Conservation (phyloP, 2,329 filamentous ascomycete species). For the Zalaria obscura region DNA sequence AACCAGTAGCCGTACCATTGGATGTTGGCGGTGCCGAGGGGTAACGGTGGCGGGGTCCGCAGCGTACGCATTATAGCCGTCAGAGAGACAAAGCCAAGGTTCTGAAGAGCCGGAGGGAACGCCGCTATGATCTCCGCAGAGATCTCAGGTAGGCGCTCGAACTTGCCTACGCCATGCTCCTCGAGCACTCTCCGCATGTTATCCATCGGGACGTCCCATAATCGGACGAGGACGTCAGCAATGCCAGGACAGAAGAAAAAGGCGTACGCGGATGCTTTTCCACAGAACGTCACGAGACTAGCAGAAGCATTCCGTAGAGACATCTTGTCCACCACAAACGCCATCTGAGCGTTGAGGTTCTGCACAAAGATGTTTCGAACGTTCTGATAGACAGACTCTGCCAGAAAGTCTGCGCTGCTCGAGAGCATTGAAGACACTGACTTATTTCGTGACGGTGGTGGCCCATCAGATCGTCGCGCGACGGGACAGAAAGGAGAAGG, state of each 20-base stretch:
- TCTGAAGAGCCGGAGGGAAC: constrained; percentile 54
- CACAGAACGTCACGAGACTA: constrained; percentile 63
- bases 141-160: constrained; percentile 27
- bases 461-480: constrained; percentile 35
- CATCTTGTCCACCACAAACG: constrained; percentile 79
- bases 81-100: constrained; percentile 49
- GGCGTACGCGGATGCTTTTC: constrained; percentile 80
- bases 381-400: constrained; percentile 72
- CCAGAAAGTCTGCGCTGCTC: constrained; percentile 50
- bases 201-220: constrained; percentile 62
- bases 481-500: constrained; percentile 54
- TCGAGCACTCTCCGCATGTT: constrained; percentile 57
- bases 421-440: constrained; percentile 47
- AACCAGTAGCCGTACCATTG: constrained; percentile 78
- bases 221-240: constrained; percentile 65
- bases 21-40: constrained; percentile 57
- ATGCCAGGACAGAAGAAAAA: constrained; percentile 87
- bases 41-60: constrained; percentile 49
- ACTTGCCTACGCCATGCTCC: constrained; percentile 48
- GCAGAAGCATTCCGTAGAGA: constrained; percentile 59
- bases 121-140: constrained; percentile 51
- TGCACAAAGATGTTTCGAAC: constrained; percentile 74
- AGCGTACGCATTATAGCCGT: constrained; percentile 45
- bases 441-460: constrained; percentile 29
- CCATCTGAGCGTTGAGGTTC: constrained; percentile 71